These are phyloP conservation scores for Tanacetum coccineum DNA, from an alignment of 129 eudicot genomes.

Conservation along the genomic window DNA sequence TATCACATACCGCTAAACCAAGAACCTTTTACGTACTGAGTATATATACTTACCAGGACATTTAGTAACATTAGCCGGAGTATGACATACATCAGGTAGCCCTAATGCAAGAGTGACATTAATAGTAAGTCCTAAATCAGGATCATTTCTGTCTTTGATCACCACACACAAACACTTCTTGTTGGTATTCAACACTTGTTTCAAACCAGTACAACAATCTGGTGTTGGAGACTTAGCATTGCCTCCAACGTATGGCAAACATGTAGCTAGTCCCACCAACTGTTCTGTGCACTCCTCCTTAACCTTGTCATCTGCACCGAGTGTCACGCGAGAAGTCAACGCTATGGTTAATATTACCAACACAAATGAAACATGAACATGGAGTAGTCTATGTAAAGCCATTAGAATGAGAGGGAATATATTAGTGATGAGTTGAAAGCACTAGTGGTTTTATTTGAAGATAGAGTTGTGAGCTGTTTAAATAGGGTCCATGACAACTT, in stretches of 20 bases:
- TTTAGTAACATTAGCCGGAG: conserved; percentile 68
- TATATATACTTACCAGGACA: conserved; percentile 56
- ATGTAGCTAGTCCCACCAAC: conserved; percentile 58
- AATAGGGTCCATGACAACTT: conserved; percentile 1
- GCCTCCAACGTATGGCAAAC: conserved; percentile 71
- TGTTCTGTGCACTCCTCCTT: conserved; percentile 58
- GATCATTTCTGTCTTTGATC: conserved; percentile 71
- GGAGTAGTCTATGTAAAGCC: conserved; percentile 1
- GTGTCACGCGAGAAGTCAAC: conserved; percentile 6
- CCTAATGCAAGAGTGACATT: conserved; percentile 75
- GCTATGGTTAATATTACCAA: conserved; percentile 12
- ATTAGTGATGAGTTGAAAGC: not conserved
- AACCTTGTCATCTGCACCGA: conserved; percentile 46
- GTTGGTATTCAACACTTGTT: conserved; percentile 49
- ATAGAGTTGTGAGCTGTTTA: conserved; percentile 19
- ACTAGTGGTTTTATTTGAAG: conserved; percentile 14
- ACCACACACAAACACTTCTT: conserved; percentile 70
- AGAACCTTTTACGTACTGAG: not conserved
- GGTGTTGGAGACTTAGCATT: conserved; percentile 67
- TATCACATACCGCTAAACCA: not conserved
- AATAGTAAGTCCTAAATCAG: conserved; percentile 58
- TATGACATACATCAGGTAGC: conserved; percentile 61
- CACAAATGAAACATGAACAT: not conserved
- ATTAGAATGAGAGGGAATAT: conserved; percentile 7
- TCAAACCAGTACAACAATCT: conserved; percentile 73